These are phyloP conservation scores for Nelumbo lutea DNA, from an alignment of 164 flowering plant species.

Conservation along the genomic window DNA sequence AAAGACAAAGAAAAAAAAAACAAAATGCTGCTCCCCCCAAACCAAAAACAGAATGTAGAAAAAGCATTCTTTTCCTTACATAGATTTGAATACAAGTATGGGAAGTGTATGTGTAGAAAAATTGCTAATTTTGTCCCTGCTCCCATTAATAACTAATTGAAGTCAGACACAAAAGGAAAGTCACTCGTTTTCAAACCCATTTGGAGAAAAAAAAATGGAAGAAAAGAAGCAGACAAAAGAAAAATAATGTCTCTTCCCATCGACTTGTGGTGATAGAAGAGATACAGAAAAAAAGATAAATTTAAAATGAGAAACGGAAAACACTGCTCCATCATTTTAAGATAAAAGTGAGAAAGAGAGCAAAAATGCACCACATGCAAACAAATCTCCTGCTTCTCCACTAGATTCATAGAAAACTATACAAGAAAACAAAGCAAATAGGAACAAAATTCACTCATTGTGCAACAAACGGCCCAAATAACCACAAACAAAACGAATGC, in stretches of 20 bases:
- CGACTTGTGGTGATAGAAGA: neutral
- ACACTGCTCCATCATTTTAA: neutral
- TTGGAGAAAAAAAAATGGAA: neutral
- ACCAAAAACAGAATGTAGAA: too few species aligned
- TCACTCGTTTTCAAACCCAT: neutral
- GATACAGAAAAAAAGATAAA: neutral
- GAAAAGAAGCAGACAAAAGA: neutral
- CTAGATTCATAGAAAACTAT: neutral
- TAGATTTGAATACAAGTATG: too few species aligned
- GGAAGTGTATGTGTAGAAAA: too few species aligned
- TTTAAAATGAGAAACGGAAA: neutral
- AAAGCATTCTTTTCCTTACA: too few species aligned
- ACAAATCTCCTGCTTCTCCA: neutral
- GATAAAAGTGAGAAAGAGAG: neutral
- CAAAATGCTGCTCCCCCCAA: too few species aligned
- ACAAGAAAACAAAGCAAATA: neutral
- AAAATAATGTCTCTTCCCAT: neutral
- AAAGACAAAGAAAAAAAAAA: too few species aligned
- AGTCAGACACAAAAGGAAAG: too few species aligned
- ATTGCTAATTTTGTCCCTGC: too few species aligned
- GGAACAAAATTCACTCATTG: neutral
- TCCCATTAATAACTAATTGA: too few species aligned
- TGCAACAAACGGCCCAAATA: constrained; percentile 10
- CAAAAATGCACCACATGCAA: constrained; percentile 1
- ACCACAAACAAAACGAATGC: neutral